Base-by-base conservation (phyloP, 352 stramenopile species). In the Globisporangium mamillatum region DNA sequence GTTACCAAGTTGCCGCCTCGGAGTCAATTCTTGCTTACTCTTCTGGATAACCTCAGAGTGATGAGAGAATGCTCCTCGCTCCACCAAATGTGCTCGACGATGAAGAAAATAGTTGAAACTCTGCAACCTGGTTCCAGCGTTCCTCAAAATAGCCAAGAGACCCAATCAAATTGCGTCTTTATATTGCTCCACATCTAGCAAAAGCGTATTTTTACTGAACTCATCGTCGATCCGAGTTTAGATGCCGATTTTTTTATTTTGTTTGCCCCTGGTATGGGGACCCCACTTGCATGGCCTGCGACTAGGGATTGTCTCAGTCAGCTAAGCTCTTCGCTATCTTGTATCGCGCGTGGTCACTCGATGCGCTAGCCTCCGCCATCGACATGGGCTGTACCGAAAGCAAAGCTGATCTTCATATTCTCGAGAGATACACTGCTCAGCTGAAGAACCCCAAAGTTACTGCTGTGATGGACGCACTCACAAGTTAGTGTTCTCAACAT, bases 351-450 rank as follows among this genome's bases (percentile, higher is more conserved):
- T 34, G 1, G 56, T 57, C 53, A 65, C 70, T 56, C 22, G 8
- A 63, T 62, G 63, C 36, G 20, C 12, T 48, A 44, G n/a, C 5
- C 16, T 46, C 25, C 10, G 9, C 1, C 6, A n/a, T 10, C 22
- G 18, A 18, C 4, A 88, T 85, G 78, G 78, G 80, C 22, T 79
- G 70, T 52, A 64, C 61, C n/a, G 71, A 78, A 44, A 88, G 78
- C 60, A 86, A 82, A 58, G 61, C 72, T 14, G 71, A 76, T 25
- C 59, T 69, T 25, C 72, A 75, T 16, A 18, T 73, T 12, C 70
- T 68, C 32, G 78, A 83, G 22, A 66, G 74, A 20, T 85, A 80
- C 25, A 63, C 70, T 1, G 14, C 60, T 22, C 67, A 78, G 71
- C 70, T 86, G 46, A 84, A 84, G 66, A 81, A 82, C 44, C 55